phyloP scores from a whole-genome alignment of 805 yeast species.

The Lipomyces spencermartinsiae region DNA sequence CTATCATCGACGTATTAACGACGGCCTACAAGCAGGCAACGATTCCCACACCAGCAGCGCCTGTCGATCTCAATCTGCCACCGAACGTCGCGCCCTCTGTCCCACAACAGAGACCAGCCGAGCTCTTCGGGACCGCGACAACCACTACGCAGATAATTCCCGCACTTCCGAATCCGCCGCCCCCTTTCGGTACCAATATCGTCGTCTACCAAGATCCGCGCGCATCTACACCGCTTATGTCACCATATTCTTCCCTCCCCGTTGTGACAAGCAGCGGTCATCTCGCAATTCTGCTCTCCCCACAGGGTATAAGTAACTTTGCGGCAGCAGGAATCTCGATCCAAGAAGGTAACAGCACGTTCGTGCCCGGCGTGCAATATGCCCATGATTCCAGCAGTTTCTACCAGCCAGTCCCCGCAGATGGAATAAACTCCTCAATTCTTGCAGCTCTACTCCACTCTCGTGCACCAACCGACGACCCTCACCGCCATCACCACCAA shows the following conservation, averaged over 20 bases:
- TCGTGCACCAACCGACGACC: not conserved
- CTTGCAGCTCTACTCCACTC: constrained; percentile 23
- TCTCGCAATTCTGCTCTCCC: constrained; percentile 34
- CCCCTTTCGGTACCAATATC: constrained; percentile 33
- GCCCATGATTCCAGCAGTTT: constrained; percentile 1
- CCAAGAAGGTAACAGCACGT: constrained; percentile 13
- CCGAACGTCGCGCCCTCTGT: not conserved
- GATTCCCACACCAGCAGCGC: not conserved
- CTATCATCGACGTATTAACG: constrained; percentile 24
- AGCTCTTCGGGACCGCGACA: constrained; percentile 21
- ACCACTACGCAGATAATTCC: constrained; percentile 23
- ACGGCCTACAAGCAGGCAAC: not conserved
- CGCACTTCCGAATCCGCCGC: constrained; percentile 27
- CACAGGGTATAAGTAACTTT: constrained; percentile 29
- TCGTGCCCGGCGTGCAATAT: constrained; percentile 23
- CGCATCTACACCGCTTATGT: constrained; percentile 24
- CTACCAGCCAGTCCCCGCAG: constrained; percentile 8
- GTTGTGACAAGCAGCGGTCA: constrained; percentile 32
- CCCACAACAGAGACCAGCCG: not conserved
- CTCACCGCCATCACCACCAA: constrained; percentile 3
- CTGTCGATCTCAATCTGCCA: not conserved
- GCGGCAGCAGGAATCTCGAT: constrained; percentile 30
- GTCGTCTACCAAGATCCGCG: constrained; percentile 35
- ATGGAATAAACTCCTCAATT: constrained; percentile 20
- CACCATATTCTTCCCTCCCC: constrained; percentile 25